These are phyloP conservation scores for Vaccinium macrocarpon DNA, from an alignment of 148 eudicot species.

Conservation along the genomic window DNA sequence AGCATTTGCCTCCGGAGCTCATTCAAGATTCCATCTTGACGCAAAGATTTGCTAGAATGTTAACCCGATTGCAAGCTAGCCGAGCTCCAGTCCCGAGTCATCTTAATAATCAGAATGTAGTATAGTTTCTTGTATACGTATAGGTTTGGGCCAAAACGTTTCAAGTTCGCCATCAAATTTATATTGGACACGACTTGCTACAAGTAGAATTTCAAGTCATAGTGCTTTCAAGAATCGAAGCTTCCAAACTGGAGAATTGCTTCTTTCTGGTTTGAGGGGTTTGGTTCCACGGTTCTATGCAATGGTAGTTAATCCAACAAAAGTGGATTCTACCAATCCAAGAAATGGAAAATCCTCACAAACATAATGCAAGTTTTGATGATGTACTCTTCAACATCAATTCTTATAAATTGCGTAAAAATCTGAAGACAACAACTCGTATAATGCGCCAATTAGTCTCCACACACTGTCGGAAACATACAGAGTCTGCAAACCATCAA, in stretches of 20 bases:
- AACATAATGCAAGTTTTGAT: neutral
- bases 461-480: neutral
- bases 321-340: neutral
- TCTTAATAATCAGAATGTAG: neutral
- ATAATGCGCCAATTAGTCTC: neutral
- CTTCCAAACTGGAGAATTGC: neutral
- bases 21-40: neutral
- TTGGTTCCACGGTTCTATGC: no score
- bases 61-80: neutral
- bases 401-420: no score
- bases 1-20: no score
- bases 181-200: neutral
- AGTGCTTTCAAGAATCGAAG: neutral
- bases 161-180: neutral
- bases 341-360: neutral
- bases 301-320: neutral
- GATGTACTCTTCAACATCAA: neutral
- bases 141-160: neutral
- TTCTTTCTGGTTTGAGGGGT: neutral
- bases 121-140: neutral
- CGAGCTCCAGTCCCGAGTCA: neutral
- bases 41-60: neutral
- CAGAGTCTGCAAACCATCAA: neutral
- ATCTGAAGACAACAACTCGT: neutral
- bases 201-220: neutral